Evolutionary conservation across 345 rosid species (phyloP).

Genomic region (Syzygium aqueum): DNA sequence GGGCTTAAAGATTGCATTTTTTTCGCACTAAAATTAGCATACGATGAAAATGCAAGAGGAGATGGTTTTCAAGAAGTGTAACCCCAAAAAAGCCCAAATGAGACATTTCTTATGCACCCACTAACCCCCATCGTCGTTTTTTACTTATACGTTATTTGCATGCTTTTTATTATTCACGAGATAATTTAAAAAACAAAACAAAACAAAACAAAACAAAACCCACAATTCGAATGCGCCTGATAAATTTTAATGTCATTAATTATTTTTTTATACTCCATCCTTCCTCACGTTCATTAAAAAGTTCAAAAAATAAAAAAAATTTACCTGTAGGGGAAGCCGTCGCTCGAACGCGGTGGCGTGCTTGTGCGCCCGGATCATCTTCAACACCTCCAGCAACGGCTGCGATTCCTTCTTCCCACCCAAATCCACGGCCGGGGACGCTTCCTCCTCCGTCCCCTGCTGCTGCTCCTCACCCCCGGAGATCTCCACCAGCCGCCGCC

Average conservation of each 20-base stretch:
- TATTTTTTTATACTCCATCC: background rate
- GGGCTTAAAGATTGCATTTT: background rate
- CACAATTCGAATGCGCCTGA: background rate
- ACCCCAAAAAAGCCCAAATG: background rate
- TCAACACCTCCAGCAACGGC: slow-evolving; percentile 39
- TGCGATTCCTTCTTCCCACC: slow-evolving; percentile 27
- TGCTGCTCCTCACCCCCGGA: slow-evolving; percentile 11
- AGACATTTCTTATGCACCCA: background rate
- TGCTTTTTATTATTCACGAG: background rate
- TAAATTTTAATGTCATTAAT: background rate
- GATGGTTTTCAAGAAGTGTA: background rate
- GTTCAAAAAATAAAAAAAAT: background rate
- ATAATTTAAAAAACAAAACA: background rate
- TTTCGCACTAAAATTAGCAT: background rate
- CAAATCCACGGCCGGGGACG: slow-evolving; percentile 6
- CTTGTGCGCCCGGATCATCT: slow-evolving; percentile 48
- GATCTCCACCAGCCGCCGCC: slow-evolving; percentile 15
- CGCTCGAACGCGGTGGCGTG: slow-evolving; percentile 46
- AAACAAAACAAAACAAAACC: background rate
- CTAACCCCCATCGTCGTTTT: background rate
- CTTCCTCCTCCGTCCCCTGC: slow-evolving; percentile 8
- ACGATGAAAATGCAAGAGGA: background rate
- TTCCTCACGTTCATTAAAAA: background rate
- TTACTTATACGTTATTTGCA: background rate
- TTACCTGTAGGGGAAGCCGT: slow-evolving; percentile 55